Evolutionary conservation across 345 rosid genomes (phyloP).

Genomic region (Geranium brycei): DNA sequence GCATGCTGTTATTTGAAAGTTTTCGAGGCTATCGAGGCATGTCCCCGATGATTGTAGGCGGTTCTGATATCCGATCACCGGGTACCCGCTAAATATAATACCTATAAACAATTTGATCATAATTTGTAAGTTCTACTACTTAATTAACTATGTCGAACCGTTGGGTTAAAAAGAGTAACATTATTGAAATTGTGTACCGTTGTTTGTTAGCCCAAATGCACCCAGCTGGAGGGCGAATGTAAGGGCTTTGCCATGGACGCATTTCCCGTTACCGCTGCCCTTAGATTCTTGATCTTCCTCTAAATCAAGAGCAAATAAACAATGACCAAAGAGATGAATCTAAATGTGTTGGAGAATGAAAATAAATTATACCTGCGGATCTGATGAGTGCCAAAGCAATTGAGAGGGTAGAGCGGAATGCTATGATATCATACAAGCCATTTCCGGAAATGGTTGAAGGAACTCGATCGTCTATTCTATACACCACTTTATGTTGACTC

Average conservation of each 20-base stretch:
- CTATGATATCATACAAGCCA: slow-evolving; percentile 39
- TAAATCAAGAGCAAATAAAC: slow-evolving; percentile 2
- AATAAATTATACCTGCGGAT: slow-evolving; percentile 27
- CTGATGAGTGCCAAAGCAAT: slow-evolving; percentile 19
- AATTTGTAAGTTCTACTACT: too few species aligned
- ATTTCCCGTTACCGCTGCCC: slow-evolving; percentile 27
- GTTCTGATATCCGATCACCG: slow-evolving; percentile 61
- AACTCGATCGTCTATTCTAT: slow-evolving; percentile 52
- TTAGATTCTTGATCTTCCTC: slow-evolving; percentile 42
- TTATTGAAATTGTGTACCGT: slow-evolving; percentile 20
- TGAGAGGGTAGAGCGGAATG: slow-evolving; percentile 42
- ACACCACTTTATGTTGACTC: slow-evolving; percentile 43
- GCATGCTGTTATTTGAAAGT: slow-evolving; percentile 46
- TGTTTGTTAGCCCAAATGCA: slow-evolving; percentile 45
- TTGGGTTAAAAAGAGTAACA: slow-evolving; percentile 1
- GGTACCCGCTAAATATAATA: slow-evolving; percentile 47
- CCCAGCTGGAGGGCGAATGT: slow-evolving; percentile 18
- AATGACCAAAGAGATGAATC: too few species aligned
- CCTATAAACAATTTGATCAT: slow-evolving; percentile 16
- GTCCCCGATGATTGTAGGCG: slow-evolving; percentile 70
- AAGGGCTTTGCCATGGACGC: slow-evolving; percentile 15
- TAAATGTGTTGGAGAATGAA: too few species aligned
- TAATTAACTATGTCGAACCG: slow-evolving; percentile 16
- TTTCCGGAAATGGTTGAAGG: slow-evolving; percentile 28
- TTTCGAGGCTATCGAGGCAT: slow-evolving; percentile 55